Base-by-base conservation (phyloP, 2,329 filamentous ascomycete genomes). In the Juglanconis oblonga region DNA sequence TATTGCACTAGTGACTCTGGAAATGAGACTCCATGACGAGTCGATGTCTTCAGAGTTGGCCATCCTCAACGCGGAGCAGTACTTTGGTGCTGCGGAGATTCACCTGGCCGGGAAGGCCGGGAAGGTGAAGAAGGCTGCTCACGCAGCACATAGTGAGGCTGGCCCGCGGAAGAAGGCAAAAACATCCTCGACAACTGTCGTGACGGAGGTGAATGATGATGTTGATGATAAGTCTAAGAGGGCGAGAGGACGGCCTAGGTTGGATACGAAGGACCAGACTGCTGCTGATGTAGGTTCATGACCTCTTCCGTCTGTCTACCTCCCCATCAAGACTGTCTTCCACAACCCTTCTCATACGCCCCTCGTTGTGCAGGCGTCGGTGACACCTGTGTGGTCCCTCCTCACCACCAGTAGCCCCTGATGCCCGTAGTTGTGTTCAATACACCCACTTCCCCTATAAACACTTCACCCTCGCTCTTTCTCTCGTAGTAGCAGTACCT, bases 191-290 rank as follows among this genome's bases (percentile, higher is more conserved):
- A 42, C 14, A 5, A 32, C 51, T 3, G 47, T 44, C 11, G 55
- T 48, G 11, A 40, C 51, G 31, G 49, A 56, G 33, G 40, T 36
- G 1, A 38, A 55, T 29, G 58, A 61, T 32, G 61, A 32, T 7
- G 75, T 80, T 1, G 75, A 76, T 2, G 77, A 79, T 54, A 76
- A 78, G 52, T 80, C 78, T 67, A 87, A 85, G 71, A 85, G 88
- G 67, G 78, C 85, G 17, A 81, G 91, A 69, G 91, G 91, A 7
- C 82, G 91, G 58, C 91, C 91, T 5, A 80, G 90, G 54, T 79
- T 95, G 14, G 87, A 93, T 66, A 85, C 86, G n/a, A 86, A 86
- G 62, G 90, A 94, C 73, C 86, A 91, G 73, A 92, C 88, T 31
- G 86, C 89, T 63, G 86, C 85, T 57, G 91, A 93, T 77, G 90